A percentile compares a stretch with the other conserved stretches of the same genome.
Conservation (phyloP, 306 rosid genomes). For the Corylus americana region DNA sequence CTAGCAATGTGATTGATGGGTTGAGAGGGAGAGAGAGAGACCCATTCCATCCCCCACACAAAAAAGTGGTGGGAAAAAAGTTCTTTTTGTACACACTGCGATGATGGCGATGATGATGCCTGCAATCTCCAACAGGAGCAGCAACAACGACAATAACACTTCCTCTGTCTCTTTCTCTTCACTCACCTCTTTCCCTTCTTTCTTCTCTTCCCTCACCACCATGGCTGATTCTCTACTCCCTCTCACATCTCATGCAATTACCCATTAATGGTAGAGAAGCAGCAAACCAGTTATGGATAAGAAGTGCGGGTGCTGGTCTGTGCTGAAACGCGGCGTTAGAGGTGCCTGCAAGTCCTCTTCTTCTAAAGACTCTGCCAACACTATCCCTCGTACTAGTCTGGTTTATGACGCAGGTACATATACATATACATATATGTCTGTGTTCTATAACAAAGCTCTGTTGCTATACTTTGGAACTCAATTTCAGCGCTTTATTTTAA, state of each 20-base stretch:
- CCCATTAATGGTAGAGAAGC: slow-evolving; percentile 40
- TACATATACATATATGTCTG: background rate
- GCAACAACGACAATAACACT: slow-evolving; percentile 13
- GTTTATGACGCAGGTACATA: slow-evolving; percentile 83
- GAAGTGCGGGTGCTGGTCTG: slow-evolving; percentile 91
- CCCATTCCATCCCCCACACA: slow-evolving; percentile 64
- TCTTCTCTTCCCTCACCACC: slow-evolving; percentile 17
- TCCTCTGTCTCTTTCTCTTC: slow-evolving; percentile 17
- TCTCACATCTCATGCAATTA: slow-evolving; percentile 21
- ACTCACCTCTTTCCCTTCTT: slow-evolving; percentile 9
- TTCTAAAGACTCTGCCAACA: slow-evolving; percentile 71
- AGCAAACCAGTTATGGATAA: slow-evolving; percentile 51
- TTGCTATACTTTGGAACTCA: background rate
- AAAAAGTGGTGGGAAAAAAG: slow-evolving; percentile 88
- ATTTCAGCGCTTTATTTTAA: background rate
- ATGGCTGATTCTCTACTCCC: slow-evolving; percentile 22
- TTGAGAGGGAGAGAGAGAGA: slow-evolving; percentile 33
- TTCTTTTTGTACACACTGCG: slow-evolving; percentile 92
- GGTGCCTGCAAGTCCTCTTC: slow-evolving; percentile 80
- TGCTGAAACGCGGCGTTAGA: slow-evolving; percentile 74
- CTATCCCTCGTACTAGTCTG: slow-evolving; percentile 91
- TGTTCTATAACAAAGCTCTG: background rate
- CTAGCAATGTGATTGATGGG: too few species aligned
- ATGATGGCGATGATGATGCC: slow-evolving; percentile 93
- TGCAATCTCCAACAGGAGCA: slow-evolving; percentile 62